Percentiles rank a stretch among this genome's conserved stretches.
Evolutionary conservation across 345 rosid species (phyloP).

Genomic region (Gossypium anomalum): DNA sequence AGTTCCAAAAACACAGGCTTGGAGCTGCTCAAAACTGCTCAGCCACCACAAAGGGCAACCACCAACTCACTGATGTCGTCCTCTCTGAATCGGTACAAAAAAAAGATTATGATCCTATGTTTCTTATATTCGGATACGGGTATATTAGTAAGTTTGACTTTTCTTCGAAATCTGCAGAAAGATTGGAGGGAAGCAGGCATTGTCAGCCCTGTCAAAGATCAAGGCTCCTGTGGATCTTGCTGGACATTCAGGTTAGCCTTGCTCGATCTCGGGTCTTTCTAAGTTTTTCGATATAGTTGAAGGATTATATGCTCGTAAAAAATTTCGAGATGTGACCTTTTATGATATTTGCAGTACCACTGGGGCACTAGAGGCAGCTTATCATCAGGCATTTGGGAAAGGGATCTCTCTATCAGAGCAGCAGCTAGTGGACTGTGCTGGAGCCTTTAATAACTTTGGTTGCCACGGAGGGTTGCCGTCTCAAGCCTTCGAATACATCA

Average conservation of each 20-base stretch:
- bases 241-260: conserved; percentile 91
- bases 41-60: conserved; percentile 75
- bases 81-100: conserved; percentile 54
- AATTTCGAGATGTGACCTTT: neutral
- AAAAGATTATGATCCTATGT: neutral
- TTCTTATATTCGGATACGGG: neutral
- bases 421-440: conserved; percentile 98
- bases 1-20: conserved; percentile 68
- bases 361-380: conserved; percentile 98
- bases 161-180: conserved; percentile 39
- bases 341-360: conserved; percentile 56
- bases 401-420: conserved; percentile 85
- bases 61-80: conserved; percentile 55
- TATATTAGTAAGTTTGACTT: neutral
- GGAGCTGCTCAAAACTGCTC: conserved; percentile 99
- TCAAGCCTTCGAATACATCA: conserved; percentile 94
- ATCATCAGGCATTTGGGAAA: conserved; percentile 85
- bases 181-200: conserved; percentile 91
- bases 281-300: too few relatives aligned
- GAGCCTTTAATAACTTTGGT: conserved; percentile 80
- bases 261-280: neutral
- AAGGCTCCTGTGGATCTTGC: conserved; percentile 95
- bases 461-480: conserved; percentile 96
- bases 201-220: conserved; percentile 85
- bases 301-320: neutral